Percentiles rank a stretch among this genome's conserved stretches.
Conservation (phyloP, 2,329 filamentous ascomycete genomes). For the Monosporascus sp. region DNA sequence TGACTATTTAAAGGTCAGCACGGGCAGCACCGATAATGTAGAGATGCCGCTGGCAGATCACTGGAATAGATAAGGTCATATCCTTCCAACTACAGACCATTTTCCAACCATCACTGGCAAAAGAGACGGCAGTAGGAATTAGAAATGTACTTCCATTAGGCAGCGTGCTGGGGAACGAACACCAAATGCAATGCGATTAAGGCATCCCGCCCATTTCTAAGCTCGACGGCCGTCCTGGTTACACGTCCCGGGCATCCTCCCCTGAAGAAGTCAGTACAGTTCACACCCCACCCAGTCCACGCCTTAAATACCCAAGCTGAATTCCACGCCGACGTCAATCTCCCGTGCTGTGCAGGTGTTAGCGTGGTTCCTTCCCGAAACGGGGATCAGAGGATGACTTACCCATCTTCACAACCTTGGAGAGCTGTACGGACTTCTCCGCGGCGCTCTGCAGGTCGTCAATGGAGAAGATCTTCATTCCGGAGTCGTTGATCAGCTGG, state of each 20-base stretch:
- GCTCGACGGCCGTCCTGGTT: neutral
- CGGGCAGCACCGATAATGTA: no score
- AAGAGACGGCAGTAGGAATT: neutral
- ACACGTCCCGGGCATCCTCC: slow-evolving; percentile 8
- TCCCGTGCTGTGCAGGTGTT: slow-evolving; percentile 62
- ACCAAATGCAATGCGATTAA: slow-evolving; percentile 15
- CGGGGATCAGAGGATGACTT: slow-evolving; percentile 33
- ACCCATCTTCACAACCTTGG: slow-evolving; percentile 98
- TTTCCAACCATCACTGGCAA: no score
- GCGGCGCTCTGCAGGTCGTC: slow-evolving; percentile 96
- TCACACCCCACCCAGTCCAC: slow-evolving; percentile 18
- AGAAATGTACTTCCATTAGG: slow-evolving; percentile 9
- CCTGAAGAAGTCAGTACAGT: slow-evolving; percentile 31
- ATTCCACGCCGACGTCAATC: slow-evolving; percentile 95
- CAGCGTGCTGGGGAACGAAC: slow-evolving; percentile 5
- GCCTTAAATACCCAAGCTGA: slow-evolving; percentile 83
- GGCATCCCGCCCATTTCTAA: neutral
- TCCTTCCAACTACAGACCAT: neutral
- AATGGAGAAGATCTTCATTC: slow-evolving; percentile 99
- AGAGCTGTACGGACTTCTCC: slow-evolving; percentile 98
- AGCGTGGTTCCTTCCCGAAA: slow-evolving; percentile 3
- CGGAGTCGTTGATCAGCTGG: slow-evolving; percentile 90
- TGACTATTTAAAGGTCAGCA: neutral
- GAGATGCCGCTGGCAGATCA: no score
- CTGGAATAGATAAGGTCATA: neutral